These are phyloP conservation scores for Beauveria sp. DNA, from an alignment of 2,329 filamentous ascomycete genomes.

Conservation along the genomic window DNA sequence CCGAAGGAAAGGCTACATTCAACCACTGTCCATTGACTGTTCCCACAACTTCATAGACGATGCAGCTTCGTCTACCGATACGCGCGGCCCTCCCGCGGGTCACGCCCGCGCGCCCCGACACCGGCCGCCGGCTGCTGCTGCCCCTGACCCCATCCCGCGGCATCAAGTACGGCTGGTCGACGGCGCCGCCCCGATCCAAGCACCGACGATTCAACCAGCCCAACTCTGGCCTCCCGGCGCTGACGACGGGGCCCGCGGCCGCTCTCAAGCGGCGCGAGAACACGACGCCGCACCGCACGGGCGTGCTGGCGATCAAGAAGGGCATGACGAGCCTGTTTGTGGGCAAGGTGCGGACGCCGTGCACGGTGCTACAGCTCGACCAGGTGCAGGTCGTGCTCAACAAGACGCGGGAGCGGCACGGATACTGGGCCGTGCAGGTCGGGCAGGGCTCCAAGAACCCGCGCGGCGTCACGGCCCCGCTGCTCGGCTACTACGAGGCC, in stretches of 20 bases:
- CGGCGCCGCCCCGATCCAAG: slow-evolving; percentile 42
- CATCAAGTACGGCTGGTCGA: slow-evolving; percentile 56
- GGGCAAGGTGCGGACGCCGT: slow-evolving; percentile 67
- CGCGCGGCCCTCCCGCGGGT: slow-evolving; percentile 35
- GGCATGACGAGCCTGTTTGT: slow-evolving; percentile 93
- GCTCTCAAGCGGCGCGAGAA: slow-evolving; percentile 51
- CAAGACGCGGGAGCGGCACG: slow-evolving; percentile 73
- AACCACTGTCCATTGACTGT: slow-evolving; percentile 14
- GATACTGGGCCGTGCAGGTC: slow-evolving; percentile 91
- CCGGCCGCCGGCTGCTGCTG: slow-evolving; percentile 33
- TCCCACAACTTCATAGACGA: slow-evolving; percentile 20
- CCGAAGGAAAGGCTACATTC: slow-evolving; percentile 8
- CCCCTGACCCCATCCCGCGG: slow-evolving; percentile 38
- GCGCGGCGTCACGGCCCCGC: slow-evolving; percentile 69
- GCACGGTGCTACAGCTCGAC: slow-evolving; percentile 91
- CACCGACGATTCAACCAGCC: slow-evolving; percentile 55
- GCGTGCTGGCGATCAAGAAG: slow-evolving; percentile 81
- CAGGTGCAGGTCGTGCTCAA: slow-evolving; percentile 81
- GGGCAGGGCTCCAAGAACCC: slow-evolving; percentile 69
- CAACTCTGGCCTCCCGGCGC: slow-evolving; percentile 46
- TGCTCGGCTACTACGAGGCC: slow-evolving; percentile 81
- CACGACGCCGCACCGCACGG: slow-evolving; percentile 62
- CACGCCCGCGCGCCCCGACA: slow-evolving; percentile 21
- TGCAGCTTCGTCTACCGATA: slow-evolving; percentile 39
- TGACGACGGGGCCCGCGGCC: slow-evolving; percentile 51